Evolutionary conservation across 208 protist genomes (phyloP).

Genomic region (Leishmania aethiopica): DNA sequence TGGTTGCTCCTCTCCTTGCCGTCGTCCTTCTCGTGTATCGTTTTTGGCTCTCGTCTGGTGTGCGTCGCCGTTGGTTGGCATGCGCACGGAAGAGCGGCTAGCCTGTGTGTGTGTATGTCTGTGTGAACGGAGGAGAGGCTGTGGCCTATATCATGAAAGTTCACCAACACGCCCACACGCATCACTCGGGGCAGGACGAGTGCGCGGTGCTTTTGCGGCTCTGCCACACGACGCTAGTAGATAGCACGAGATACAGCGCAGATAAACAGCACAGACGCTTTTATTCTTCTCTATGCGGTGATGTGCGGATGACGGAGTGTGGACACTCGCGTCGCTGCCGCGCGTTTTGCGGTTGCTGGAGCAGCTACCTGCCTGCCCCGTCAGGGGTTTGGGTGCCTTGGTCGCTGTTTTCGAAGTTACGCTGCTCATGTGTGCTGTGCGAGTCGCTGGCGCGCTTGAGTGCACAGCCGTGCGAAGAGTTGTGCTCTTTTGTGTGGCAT

Average conservation of each 20-base stretch:
- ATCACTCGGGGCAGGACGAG: not conserved
- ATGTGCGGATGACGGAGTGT: not conserved
- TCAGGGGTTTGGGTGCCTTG: not conserved
- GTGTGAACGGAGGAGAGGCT: not conserved
- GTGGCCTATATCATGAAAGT: not conserved
- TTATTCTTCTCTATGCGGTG: not conserved
- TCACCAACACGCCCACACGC: not conserved
- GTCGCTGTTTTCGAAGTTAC: not conserved
- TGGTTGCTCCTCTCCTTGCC: not conserved
- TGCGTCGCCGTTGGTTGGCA: not conserved
- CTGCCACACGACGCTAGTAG: not conserved
- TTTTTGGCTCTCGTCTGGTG: not conserved
- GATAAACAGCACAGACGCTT: not conserved
- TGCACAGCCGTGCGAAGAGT: not conserved
- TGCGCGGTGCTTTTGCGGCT: not conserved
- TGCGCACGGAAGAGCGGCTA: not conserved
- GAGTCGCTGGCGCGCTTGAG: not conserved
- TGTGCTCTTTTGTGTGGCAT: not conserved
- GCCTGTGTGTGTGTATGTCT: not conserved
- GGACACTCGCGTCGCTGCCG: not conserved
- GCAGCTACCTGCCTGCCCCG: not conserved
- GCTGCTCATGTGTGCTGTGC: not conserved
- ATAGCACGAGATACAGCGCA: not conserved
- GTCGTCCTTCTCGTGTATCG: not conserved
- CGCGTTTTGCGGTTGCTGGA: not conserved